Conservation (phyloP, 768 basidiomycete genomes). For the Goffeauzyma gilvescens region DNA sequence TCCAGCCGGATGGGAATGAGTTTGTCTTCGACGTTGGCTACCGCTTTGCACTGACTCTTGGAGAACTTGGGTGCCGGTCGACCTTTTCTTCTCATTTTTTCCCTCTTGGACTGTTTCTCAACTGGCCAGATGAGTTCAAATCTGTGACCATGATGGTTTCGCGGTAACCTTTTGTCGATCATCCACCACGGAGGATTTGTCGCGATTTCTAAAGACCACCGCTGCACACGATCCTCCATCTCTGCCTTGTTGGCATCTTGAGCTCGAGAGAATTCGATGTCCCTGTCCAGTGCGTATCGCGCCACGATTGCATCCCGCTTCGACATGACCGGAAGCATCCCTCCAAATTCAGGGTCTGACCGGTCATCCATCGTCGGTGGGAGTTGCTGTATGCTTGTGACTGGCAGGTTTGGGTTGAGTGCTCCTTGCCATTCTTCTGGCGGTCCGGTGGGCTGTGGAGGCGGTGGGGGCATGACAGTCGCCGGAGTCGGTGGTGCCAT, state of each 20-base stretch:
- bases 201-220: slow-evolving; percentile 51
- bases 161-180: slow-evolving; percentile 32
- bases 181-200: slow-evolving; percentile 35
- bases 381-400: slow-evolving; percentile 46
- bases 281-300: slow-evolving; percentile 46
- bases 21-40: slow-evolving; percentile 40
- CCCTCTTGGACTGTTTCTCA: slow-evolving; percentile 34
- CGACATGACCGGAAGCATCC: slow-evolving; percentile 37
- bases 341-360: slow-evolving; percentile 36
- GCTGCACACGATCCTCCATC: slow-evolving; percentile 35
- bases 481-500: background rate
- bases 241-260: slow-evolving; percentile 37
- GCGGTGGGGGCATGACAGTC: background rate
- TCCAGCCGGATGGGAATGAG: slow-evolving; percentile 92
- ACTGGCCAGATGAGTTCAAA: slow-evolving; percentile 45
- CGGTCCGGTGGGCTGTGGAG: slow-evolving; percentile 7
- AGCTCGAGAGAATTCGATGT: slow-evolving; percentile 35
- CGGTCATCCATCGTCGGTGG: slow-evolving; percentile 39
- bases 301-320: slow-evolving; percentile 40
- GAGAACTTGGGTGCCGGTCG: slow-evolving; percentile 47
- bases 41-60: slow-evolving; percentile 10
- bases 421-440: slow-evolving; percentile 23
- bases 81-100: slow-evolving; percentile 35
- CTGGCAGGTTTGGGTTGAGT: slow-evolving; percentile 38
- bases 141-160: slow-evolving; percentile 22